These are phyloP conservation scores for Aspergillus conjunctus DNA, from an alignment of 495 filamentous ascomycete genomes.

Conservation along the genomic window DNA sequence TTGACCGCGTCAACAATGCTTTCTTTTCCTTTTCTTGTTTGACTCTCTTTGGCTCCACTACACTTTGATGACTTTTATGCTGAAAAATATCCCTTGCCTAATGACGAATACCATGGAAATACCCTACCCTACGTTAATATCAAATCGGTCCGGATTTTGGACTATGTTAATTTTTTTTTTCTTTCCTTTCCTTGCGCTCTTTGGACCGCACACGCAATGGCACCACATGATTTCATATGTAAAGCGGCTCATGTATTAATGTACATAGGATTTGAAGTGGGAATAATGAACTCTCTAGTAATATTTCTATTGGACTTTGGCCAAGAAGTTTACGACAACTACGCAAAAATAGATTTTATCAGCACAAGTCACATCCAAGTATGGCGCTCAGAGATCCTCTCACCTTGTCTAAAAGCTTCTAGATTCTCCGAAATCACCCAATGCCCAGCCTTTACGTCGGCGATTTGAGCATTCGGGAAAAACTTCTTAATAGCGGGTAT, in stretches of 20 bases:
- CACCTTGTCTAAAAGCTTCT: slow-evolving; percentile 79
- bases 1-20: too few relatives aligned
- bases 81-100: slow-evolving; percentile 9
- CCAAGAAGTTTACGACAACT: slow-evolving; percentile 48
- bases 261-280: not conserved
- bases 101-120: not conserved
- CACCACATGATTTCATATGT: not conserved
- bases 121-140: slow-evolving; percentile 12
- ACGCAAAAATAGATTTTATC: slow-evolving; percentile 3
- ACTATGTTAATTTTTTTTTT: slow-evolving; percentile 10
- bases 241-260: not conserved
- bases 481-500: slow-evolving; percentile 84
- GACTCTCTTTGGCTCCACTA: too few relatives aligned
- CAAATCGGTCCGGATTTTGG: not conserved
- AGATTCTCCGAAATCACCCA: slow-evolving; percentile 95
- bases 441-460: slow-evolving; percentile 87
- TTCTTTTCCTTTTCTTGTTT: too few relatives aligned
- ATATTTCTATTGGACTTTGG: slow-evolving; percentile 20
- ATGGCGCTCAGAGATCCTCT: slow-evolving; percentile 26
- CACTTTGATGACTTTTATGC: too few relatives aligned
- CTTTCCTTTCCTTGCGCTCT: too few relatives aligned
- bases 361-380: not conserved
- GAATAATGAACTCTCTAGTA: not conserved
- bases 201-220: not conserved
- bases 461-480: slow-evolving; percentile 79